Conservation (phyloP, 192 early-diverging fungal species). For the Coemansia interrupta region DNA sequence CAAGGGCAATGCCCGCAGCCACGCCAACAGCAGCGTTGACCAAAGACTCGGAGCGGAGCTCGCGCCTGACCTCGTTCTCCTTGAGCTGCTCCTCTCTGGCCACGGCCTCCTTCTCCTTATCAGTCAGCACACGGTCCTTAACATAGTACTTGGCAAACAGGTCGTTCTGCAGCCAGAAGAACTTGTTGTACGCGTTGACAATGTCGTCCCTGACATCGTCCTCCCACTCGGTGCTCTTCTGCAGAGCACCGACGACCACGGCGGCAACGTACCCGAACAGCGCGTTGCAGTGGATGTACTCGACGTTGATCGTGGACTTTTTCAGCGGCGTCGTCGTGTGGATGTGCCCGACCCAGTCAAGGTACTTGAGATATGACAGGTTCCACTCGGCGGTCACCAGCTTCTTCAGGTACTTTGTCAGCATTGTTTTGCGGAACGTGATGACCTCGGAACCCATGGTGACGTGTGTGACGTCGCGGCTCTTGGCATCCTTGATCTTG, state of each 20-base stretch:
- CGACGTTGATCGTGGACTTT: constrained; percentile 75
- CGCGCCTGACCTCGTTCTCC: constrained; percentile 23
- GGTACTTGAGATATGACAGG: constrained; percentile 61
- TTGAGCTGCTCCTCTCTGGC: constrained; percentile 14
- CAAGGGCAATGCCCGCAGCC: constrained; percentile 24
- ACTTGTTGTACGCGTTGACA: constrained; percentile 71
- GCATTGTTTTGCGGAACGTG: constrained; percentile 75
- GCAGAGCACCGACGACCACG: constrained; percentile 55
- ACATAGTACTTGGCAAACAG: constrained; percentile 74
- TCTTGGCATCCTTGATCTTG: constrained; percentile 20
- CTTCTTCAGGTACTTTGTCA: constrained; percentile 68
- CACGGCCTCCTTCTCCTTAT: constrained; percentile 33
- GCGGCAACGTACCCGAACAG: constrained; percentile 66
- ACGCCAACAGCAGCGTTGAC: constrained; percentile 24
- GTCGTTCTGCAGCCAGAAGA: constrained; percentile 85
- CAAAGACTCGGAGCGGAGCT: constrained; percentile 40
- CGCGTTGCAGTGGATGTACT: constrained; percentile 78
- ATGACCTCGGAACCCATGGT: constrained; percentile 65
- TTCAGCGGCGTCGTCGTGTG: constrained; percentile 72
- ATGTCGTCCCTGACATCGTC: constrained; percentile 55
- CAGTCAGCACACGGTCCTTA: constrained; percentile 54
- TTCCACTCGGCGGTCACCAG: constrained; percentile 55
- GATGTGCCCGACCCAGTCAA: constrained; percentile 78
- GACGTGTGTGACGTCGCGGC: constrained; percentile 46
- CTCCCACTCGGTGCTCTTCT: constrained; percentile 56